Evolutionary conservation across 495 filamentous ascomycete species (phyloP), one percentile per base, ranked within the genome.

Genomic region (Penicillium dipodomyicola): DNA sequence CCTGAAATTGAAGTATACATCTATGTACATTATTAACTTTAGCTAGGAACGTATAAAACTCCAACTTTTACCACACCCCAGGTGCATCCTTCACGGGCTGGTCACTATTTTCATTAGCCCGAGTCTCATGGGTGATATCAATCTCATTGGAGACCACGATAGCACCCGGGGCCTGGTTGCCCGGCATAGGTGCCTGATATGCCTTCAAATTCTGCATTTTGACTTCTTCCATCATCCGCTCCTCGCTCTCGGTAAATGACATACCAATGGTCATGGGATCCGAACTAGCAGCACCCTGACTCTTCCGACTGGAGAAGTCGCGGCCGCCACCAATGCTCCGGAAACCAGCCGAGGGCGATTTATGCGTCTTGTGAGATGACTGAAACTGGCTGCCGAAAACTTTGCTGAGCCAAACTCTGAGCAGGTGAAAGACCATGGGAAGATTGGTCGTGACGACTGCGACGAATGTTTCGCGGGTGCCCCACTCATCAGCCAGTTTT

Each of bases 361-460:
- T 65, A 63, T 67, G 62, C 32, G 47, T 56, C 49, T 56, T 63
- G 1, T 70, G 69, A 0, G 68, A 67, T 7, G 69, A 70, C 23
- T 67, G 50, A 37, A 78, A 53, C 15, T 23, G 46, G 41, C 63
- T 63, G 52, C 69, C 68, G 27, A 79, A 54, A 0, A 72, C n/a
- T 0, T 70, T 70, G 6, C 48, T 60, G 15, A 82, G 64, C 75
- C 76, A 80, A 8, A 55, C 51, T 49, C 74, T 71, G 57, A 80
- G 39, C 4, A 81, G 67, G 33, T 79, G 78, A 71, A 81, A 81
- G 12, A 82, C 61, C 76, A 81, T 79, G 4, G 79, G 80, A 0
- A 82, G 69, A 59, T 81, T 81, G 42, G 75, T 80, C 1, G 75
- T 81, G 17, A 81, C 58, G 6, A 80, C 76, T 12, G 78, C 72